Percentiles rank a stretch among this genome's conserved stretches.
Evolutionary conservation across 257 asterid species (phyloP).

Genomic region (Schizonepeta tenuifolia): DNA sequence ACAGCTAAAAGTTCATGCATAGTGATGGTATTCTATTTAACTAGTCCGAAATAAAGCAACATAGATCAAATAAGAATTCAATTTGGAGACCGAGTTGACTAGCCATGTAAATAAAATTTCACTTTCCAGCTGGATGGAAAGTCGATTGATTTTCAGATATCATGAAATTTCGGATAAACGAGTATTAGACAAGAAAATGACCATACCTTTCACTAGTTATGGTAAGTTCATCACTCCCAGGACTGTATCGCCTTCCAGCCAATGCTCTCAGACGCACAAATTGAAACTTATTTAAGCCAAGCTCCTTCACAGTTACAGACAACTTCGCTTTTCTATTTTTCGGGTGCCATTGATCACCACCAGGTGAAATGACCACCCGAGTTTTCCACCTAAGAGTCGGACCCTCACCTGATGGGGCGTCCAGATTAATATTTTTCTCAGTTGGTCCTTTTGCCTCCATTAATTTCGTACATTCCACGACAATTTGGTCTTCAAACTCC

Average conservation of each 20-base stretch:
- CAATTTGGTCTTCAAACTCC: conserved; percentile 90
- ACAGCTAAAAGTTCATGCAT: neutral
- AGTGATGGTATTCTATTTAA: neutral
- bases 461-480: conserved; percentile 62
- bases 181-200: neutral
- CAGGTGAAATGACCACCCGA: conserved; percentile 79
- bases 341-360: conserved; percentile 97
- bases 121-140: neutral
- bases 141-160: neutral
- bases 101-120: conserved; percentile 1
- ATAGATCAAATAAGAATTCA: neutral
- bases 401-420: conserved; percentile 90
- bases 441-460: conserved; percentile 45
- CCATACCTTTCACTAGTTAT: conserved; percentile 88
- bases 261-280: conserved; percentile 75
- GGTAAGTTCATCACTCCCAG: conserved; percentile 94
- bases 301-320: conserved; percentile 83
- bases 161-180: neutral
- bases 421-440: conserved; percentile 47
- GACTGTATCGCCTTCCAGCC: conserved; percentile 79
- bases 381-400: conserved; percentile 92
- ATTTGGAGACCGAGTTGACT: neutral
- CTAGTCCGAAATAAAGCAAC: neutral
- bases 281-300: conserved; percentile 80
- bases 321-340: conserved; percentile 81